Conservation (phyloP, 441 rosid species). For the Macaranga tanarius region DNA sequence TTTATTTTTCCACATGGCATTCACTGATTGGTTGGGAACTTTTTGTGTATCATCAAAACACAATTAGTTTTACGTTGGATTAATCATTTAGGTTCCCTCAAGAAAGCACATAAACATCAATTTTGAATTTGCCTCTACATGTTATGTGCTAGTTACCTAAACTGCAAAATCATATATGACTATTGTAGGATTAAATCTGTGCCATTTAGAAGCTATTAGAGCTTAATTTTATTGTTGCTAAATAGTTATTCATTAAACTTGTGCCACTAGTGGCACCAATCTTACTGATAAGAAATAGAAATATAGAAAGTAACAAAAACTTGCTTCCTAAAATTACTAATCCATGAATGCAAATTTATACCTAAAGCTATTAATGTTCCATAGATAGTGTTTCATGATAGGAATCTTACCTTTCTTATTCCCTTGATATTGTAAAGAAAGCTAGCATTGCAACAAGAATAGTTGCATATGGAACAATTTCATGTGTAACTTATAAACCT, state of each 20-base stretch:
- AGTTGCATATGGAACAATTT: slow-evolving; percentile 1
- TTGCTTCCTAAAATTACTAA: neutral
- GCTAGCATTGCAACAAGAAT: neutral
- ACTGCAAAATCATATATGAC: neutral
- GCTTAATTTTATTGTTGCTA: neutral
- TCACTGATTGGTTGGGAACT: no score
- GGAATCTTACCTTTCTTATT: neutral
- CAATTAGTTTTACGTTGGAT: neutral
- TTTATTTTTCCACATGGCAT: no score
- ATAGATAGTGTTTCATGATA: neutral
- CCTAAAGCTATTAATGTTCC: neutral
- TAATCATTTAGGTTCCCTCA: neutral
- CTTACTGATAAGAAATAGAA: neutral
- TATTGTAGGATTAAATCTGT: neutral
- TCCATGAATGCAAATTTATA: neutral
- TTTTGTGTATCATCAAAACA: no score
- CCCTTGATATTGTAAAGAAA: neutral
- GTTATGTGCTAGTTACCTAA: neutral
- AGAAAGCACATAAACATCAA: neutral
- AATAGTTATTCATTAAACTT: neutral
- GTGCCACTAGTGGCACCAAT: neutral
- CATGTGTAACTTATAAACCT: neutral
- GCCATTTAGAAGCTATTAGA: neutral
- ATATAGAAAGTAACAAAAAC: neutral
- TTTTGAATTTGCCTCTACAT: neutral